Percentiles rank a stretch among this genome's conserved stretches.
phyloP scores from a whole-genome alignment of 2,329 filamentous ascomycete genomes.

The Tolypocladium cylindrosporum region DNA sequence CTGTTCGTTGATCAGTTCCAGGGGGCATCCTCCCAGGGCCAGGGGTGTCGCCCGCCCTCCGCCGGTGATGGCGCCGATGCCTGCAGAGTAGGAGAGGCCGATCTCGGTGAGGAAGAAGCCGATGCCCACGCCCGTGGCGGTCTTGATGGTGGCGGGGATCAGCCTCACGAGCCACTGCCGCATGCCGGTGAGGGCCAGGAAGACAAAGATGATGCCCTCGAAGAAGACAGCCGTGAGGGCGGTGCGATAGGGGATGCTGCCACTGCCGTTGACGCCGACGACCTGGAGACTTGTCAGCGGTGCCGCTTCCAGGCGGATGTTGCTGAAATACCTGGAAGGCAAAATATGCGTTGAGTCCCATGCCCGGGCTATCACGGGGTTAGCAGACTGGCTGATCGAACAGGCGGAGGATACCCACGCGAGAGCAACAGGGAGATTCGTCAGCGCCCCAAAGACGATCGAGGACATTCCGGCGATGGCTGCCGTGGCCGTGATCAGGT shows the following conservation, averaged over 20 bases:
- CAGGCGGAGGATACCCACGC: constrained; percentile 15
- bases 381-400: constrained; percentile 3
- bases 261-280: constrained; percentile 48
- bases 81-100: constrained; percentile 65
- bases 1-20: constrained; percentile 36
- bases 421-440: constrained; percentile 57
- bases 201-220: constrained; percentile 54
- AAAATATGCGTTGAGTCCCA: constrained; percentile 61
- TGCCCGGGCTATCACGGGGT: constrained; percentile 40
- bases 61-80: constrained; percentile 75
- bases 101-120: constrained; percentile 55
- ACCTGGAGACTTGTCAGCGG: constrained; percentile 21
- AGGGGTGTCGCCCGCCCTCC: constrained; percentile 55
- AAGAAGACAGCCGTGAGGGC: constrained; percentile 56
- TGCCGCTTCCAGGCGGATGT: too few species aligned
- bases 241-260: constrained; percentile 46
- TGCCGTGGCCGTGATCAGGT: constrained; percentile 76
- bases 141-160: constrained; percentile 55
- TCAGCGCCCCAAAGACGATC: constrained; percentile 69
- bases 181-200: constrained; percentile 56
- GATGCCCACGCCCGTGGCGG: constrained; percentile 55
- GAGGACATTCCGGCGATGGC: constrained; percentile 66
- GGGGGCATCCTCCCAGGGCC: constrained; percentile 63
- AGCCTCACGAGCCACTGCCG: constrained; percentile 62
- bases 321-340: constrained; percentile 39